Evolutionary conservation across 1,284 basidiomycete genomes (phyloP), one percentile per base, ranked within the genome.

Genomic region (Sanguinoderma infundibulare): DNA sequence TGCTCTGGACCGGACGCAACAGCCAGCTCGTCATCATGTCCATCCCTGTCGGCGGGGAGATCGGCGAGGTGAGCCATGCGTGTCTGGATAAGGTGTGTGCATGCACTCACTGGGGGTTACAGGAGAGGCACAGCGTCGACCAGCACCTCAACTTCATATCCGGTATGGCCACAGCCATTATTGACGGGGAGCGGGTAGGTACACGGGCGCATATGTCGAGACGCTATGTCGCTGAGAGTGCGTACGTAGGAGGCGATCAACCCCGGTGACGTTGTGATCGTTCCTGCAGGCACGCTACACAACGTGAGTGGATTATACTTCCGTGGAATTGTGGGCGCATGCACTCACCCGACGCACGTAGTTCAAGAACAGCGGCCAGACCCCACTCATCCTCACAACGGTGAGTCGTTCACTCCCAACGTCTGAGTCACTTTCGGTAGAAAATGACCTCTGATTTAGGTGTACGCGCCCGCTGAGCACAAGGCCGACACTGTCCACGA

Each of bases 21-120:
- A 74, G 73, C 54, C 73, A 74, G 72, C 55, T 74, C 17, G 73
- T 74, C 34, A 70, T 74, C 57, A 74, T 74, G 73, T 72, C 73
- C 5, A 67, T 73, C 22, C 72, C 72, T 22, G 69, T 72, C 22
- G 66, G 66, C n/a, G 72, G 69, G 15, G 71, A 73, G 49, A 72
- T 72, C 50, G 71, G 72, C 44, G 64, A 73, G 67, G 72, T 70
- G 34, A 14, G 64, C 57, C 32, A 35, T n/a, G 32, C 14, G 10
- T 6, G 5, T 15, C 5, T 22, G 12, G 5, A 12, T 6, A 9
- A 2, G 4, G 7, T 22, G n/a, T 42, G 17, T 53, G 50, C 39
- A 53, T 57, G 57, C 49, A 28, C 62, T 69, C 15, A 65, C 17
- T 1, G 6, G 1, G 7, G 1, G 15, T 2, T 17, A 0, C 22